phyloP scores from a whole-genome alignment of 768 basidiomycete genomes.

The Serendipita sp. region DNA sequence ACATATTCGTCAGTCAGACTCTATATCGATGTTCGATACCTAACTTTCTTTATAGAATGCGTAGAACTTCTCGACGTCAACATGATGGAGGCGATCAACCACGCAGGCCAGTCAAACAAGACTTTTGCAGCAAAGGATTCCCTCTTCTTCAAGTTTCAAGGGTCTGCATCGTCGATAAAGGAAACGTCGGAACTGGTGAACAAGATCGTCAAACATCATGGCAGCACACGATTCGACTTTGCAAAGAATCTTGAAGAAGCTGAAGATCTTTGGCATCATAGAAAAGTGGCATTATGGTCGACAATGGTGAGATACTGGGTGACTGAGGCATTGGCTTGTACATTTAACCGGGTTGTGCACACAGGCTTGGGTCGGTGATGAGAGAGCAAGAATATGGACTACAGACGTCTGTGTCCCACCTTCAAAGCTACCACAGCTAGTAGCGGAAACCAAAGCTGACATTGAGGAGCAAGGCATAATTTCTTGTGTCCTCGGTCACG shows the following conservation, averaged over 20 bases:
- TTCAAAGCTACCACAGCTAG: conserved; percentile 48
- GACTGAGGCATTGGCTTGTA: conserved; percentile 27
- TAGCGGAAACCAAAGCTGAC: conserved; percentile 67
- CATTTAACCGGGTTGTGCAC: neutral
- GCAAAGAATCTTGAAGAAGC: conserved; percentile 52
- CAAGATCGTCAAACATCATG: conserved; percentile 42
- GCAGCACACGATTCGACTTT: conserved; percentile 49
- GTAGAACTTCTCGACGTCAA: conserved; percentile 65
- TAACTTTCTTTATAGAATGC: conserved; percentile 39
- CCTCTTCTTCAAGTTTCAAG: conserved; percentile 81
- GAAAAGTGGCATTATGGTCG: conserved; percentile 34
- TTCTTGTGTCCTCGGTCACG: conserved; percentile 69
- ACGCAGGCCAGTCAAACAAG: conserved; percentile 15
- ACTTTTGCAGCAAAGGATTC: conserved; percentile 35
- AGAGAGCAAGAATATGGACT: conserved; percentile 48
- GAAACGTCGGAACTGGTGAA: conserved; percentile 47
- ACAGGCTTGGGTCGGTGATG: neutral
- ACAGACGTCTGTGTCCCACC: conserved; percentile 83
- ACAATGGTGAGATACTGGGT: conserved; percentile 57
- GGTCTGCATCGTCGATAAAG: conserved; percentile 38
- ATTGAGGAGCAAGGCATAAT: conserved; percentile 37
- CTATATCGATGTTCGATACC: conserved; percentile 39
- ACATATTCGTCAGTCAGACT: conserved; percentile 58
- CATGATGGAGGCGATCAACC: conserved; percentile 35
- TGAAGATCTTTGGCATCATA: conserved; percentile 51